A percentile compares a stretch with the other conserved stretches of the same genome.
Conservation (phyloP, 225 moss, liverwort and hornwort genomes). For the Pseudisothecium myosuroides region DNA sequence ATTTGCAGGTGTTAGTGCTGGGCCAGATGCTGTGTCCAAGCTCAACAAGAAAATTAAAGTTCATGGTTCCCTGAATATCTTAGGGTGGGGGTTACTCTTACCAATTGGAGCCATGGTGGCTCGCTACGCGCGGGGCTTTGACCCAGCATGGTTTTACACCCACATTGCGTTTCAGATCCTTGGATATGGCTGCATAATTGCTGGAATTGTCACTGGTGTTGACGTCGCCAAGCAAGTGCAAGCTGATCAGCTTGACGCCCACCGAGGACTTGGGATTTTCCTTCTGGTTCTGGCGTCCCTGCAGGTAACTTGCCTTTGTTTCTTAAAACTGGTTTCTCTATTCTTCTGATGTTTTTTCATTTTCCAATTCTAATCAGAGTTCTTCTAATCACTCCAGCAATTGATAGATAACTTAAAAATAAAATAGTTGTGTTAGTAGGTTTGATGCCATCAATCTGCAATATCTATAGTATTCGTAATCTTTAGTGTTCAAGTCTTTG, state of each 20-base stretch:
- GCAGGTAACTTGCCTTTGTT: constrained; percentile 34
- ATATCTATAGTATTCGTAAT: background rate
- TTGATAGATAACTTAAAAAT: background rate
- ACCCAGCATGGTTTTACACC: constrained; percentile 66
- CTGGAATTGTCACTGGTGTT: constrained; percentile 29
- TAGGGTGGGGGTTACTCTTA: constrained; percentile 69
- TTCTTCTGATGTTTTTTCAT: background rate
- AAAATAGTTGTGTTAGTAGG: background rate
- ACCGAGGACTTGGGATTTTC: constrained; percentile 35
- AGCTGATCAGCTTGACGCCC: background rate
- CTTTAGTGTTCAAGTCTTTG: background rate
- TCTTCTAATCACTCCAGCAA: background rate
- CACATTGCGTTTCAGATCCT: constrained; percentile 37
- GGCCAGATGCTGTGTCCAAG: background rate
- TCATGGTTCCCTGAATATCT: constrained; percentile 55
- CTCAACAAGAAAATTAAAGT: background rate
- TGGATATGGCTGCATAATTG: constrained; percentile 39
- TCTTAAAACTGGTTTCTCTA: background rate
- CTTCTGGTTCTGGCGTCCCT: constrained; percentile 29
- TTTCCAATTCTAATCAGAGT: no score
- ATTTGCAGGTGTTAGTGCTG: background rate
- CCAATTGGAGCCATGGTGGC: constrained; percentile 60
- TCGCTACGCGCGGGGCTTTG: constrained; percentile 47
- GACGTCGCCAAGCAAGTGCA: background rate
- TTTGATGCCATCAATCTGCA: background rate